Evolutionary conservation across 1,284 basidiomycete species (phyloP), one percentile per base, ranked within the genome.

Genomic region (Sanghuangporus sanghuang): DNA sequence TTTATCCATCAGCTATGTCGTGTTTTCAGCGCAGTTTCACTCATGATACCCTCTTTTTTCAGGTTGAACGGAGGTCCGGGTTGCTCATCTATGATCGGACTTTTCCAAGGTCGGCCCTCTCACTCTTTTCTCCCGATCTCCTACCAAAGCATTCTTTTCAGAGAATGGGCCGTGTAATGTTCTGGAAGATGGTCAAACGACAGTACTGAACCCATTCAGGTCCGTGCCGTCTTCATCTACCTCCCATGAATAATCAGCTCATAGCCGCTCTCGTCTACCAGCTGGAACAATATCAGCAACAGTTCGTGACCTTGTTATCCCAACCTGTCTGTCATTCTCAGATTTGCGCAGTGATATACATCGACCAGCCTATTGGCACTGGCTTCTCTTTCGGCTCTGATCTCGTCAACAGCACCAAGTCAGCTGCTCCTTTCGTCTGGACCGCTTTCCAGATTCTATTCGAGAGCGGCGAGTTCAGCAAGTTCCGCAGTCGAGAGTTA

Each of bases 291-390:
- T 57, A 72, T 84, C 66, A 86, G 83, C 73, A 90, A 91, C 68
- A 81, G 86, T 87, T 59, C 46, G 69, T 62, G n/a, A 35, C 39
- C 27, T 9, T 46, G 23, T 18, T 21, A 9, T 38, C 32, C 18
- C 53, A 36, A 23, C 35, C 60, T 21, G 12, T n/a, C 32, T 5
- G 11, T 39, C 27, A 38, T 14, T 54, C 32, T 36, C 32, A 35
- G 6, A 14, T 54, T 7, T 52, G 18, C 23, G n/a, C 57, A 88
- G 85, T 88, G 72, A 85, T 92, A 54, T 90, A 89, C 69, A 85
- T 91, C 58, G 89, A 90, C 71, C 89, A 92, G 71, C 89, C 89
- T 0, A 85, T 89, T 59, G 85, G 84, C 0, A 83, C 85, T 4
- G 86, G 86, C 2, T 87, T 87, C 71, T 88, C 85, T 4, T 84